A percentile compares a stretch with the other conserved stretches of the same genome.
Conservation (phyloP, 768 basidiomycete genomes). For the Pisolithus marmoratus region DNA sequence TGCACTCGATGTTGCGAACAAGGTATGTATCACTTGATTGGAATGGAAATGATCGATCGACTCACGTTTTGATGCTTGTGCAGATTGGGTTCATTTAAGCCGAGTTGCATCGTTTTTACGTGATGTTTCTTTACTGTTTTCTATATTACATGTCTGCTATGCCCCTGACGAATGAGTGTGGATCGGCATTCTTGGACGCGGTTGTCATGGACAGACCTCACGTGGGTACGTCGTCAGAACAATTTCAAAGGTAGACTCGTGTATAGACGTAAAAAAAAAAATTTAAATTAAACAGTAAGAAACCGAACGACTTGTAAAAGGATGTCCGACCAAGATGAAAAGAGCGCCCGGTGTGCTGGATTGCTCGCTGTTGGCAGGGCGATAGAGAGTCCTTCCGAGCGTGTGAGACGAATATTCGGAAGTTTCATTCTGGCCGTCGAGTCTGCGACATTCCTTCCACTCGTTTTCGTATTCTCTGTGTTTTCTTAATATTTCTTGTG, state of each 20-base stretch:
- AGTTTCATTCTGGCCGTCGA: neutral
- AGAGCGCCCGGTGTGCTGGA: too few species aligned
- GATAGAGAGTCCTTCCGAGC: neutral
- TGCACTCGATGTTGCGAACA: constrained; percentile 95
- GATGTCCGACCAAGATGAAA: too few species aligned
- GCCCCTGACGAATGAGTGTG: neutral
- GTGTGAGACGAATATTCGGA: neutral
- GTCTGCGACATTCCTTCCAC: constrained; percentile 8
- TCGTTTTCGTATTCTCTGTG: constrained; percentile 8
- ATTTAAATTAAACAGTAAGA: too few species aligned
- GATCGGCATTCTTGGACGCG: too few species aligned
- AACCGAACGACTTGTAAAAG: too few species aligned
- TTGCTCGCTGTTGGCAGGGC: neutral
- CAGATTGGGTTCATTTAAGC: constrained; percentile 92
- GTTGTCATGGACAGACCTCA: neutral
- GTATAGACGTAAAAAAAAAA: too few species aligned
- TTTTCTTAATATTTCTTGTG: neutral
- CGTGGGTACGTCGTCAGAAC: neutral
- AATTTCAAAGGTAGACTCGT: too few species aligned
- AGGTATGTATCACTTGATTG: constrained; percentile 43
- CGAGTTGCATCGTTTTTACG: neutral
- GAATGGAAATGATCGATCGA: neutral
- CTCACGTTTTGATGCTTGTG: constrained; percentile 1
- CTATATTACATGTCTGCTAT: constrained; percentile 1
- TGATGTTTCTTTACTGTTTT: neutral